Base-by-base conservation (phyloP, 306 rosid species). In the Macrotyloma uniflorum region DNA sequence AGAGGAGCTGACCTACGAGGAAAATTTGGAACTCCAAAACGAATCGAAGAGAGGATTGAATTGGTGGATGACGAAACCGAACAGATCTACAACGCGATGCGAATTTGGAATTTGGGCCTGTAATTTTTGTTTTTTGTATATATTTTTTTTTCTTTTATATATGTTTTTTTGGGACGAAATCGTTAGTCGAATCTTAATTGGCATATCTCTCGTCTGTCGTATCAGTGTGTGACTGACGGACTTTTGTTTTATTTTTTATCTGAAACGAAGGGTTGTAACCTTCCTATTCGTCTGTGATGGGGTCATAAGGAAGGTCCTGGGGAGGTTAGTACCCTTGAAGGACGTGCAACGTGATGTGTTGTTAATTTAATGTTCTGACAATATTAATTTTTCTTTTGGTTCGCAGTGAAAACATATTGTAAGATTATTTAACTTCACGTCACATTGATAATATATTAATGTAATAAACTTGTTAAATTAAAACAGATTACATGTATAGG, bases 31-130 rank as follows among this genome's bases (percentile, higher is more conserved):
- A 2, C 28, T 26, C 18, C 74, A 65, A 70, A 75, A 84, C 55
- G 55, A 49, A 49, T 49, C 71, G 81, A 67, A 58, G 82, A 58
- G 82, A 75, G 20, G 77, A 69, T 47, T 54, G 88, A 67, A 74
- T 72, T 50, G 67, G 55, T 7, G 67, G 73, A 80, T n/a, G 85
- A 58, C 54, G 79, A 49, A n/a, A n/a, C 55, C 23, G 23, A 8
- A 84, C 87, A 85, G 97, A 92, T 92, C 95, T 84, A 76, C 80
- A 35, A 59, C 85, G 83, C 78, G 38, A 75, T 45, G 83, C 75
- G 65, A 49, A 69, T 73, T 82, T 75, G 36, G 65, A 49, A 69
- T 73, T 82, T 75, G 36, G 18, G 46, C 75, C 59, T 42, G 7
- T 16, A 54, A 8, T 32, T 35, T 72, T 2, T 11, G 12, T 38